Conservation (phyloP, 495 filamentous ascomycete species). For the Xylaria flabelliformis region DNA sequence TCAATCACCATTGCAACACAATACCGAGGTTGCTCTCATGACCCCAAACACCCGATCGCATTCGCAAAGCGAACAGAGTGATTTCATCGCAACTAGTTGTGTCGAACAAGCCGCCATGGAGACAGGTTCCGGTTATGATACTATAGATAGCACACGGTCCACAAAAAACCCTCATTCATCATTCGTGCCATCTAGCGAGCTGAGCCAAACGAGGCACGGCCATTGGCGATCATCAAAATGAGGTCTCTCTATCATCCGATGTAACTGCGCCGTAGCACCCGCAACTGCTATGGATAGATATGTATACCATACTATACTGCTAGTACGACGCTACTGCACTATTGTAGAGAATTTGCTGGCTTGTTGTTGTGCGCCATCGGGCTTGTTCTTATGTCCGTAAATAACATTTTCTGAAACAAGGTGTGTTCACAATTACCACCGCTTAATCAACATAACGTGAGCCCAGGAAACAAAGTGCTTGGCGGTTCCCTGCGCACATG, state of each 20-base stretch:
- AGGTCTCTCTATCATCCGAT: constrained; percentile 15
- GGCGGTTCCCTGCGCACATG: constrained; percentile 15
- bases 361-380: background rate
- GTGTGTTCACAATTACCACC: constrained; percentile 2
- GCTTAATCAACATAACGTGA: constrained; percentile 7
- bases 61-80: constrained; percentile 23
- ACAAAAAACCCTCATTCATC: constrained; percentile 17
- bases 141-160: constrained; percentile 28
- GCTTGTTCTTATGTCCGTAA: constrained; percentile 21
- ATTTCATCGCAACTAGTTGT: constrained; percentile 9
- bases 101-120: constrained; percentile 5
- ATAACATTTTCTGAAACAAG: constrained; percentile 22
- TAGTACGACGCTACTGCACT: background rate
- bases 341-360: background rate
- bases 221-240: constrained; percentile 19
- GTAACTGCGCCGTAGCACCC: constrained; percentile 18
- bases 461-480: constrained; percentile 1
- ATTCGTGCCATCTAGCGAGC: constrained; percentile 22
- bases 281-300: constrained; percentile 7
- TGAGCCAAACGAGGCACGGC: constrained; percentile 28
- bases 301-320: background rate
- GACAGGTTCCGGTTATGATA: constrained; percentile 12
- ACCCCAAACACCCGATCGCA: constrained; percentile 18
- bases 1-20: constrained; percentile 6
- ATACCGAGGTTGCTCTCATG: background rate